Evolutionary conservation across 2,329 filamentous ascomycete species (phyloP).

Genomic region (Talaromyces sp.): DNA sequence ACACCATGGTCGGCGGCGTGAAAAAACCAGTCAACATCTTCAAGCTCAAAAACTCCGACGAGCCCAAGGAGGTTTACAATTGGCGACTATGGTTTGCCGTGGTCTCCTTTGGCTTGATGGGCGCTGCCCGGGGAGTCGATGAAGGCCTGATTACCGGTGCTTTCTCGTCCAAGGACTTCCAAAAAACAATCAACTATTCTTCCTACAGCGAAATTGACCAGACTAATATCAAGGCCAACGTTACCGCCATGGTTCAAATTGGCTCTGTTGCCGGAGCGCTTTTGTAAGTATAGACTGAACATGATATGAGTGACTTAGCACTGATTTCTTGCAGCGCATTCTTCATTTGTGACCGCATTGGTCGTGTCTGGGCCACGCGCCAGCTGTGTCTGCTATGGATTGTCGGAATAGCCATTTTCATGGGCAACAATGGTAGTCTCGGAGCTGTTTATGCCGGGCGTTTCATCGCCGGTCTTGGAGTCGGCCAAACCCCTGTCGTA

Average conservation of each 20-base stretch:
- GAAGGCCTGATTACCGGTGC: constrained; percentile 73
- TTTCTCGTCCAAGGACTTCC: constrained; percentile 63
- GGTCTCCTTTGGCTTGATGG: constrained; percentile 68
- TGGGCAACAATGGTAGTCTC: constrained; percentile 33
- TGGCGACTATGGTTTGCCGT: constrained; percentile 76
- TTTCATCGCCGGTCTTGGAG: constrained; percentile 41
- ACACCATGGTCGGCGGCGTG: constrained; percentile 40
- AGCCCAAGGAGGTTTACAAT: constrained; percentile 68
- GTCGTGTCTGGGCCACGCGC: constrained; percentile 36
- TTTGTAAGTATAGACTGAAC: constrained; percentile 36
- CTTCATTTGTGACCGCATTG: constrained; percentile 46
- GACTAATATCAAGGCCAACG: constrained; percentile 69
- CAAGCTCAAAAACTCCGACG: constrained; percentile 57
- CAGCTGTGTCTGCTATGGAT: constrained; percentile 41
- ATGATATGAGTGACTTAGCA: neutral
- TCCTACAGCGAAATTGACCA: constrained; percentile 50
- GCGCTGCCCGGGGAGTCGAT: constrained; percentile 72
- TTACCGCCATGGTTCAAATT: constrained; percentile 77
- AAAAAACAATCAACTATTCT: constrained; percentile 54
- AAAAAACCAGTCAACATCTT: constrained; percentile 50
- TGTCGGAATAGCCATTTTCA: constrained; percentile 40
- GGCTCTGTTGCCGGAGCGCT: constrained; percentile 69
- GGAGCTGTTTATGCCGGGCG: constrained; percentile 41
- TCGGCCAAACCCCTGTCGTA: constrained; percentile 41
- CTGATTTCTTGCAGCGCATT: constrained; percentile 40